Conservation (phyloP, 345 rosid genomes). For the Clarkia xantiana region DNA sequence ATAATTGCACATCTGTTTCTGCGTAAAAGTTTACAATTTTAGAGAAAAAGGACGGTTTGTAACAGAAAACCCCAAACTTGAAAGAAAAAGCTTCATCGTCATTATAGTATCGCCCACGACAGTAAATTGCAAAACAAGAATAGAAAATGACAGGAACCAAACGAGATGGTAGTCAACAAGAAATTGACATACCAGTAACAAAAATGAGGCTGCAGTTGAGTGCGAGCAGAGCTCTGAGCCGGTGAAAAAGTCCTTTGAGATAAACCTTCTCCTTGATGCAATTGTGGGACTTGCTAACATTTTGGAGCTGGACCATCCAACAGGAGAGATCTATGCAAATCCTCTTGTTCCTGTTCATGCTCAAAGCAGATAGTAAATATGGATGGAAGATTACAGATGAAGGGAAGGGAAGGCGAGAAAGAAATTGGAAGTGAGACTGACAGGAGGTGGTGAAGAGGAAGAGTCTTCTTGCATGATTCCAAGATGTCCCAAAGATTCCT, state of each 20-base stretch:
- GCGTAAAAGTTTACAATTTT: no score
- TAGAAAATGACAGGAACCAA: no score
- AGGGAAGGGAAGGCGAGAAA: not conserved
- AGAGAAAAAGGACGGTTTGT: no score
- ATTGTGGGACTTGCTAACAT: slow-evolving; percentile 44
- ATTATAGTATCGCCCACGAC: no score
- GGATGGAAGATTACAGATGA: not conserved
- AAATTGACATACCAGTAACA: slow-evolving; percentile 37
- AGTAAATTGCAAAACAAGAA: no score
- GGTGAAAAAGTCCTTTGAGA: slow-evolving; percentile 70
- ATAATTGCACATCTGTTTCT: no score
- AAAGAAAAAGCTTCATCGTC: no score
- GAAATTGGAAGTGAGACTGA: slow-evolving; percentile 11
- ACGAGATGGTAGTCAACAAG: no score
- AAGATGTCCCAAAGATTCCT: slow-evolving; percentile 74
- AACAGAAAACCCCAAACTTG: no score
- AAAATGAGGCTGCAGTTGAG: slow-evolving; percentile 68
- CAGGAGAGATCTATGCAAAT: slow-evolving; percentile 88
- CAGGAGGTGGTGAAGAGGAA: slow-evolving; percentile 79
- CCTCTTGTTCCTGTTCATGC: slow-evolving; percentile 55
- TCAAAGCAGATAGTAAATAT: not conserved
- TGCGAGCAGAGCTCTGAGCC: slow-evolving; percentile 78
- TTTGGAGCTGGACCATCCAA: slow-evolving; percentile 84
- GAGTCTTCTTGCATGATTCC: slow-evolving; percentile 80
- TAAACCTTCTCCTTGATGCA: slow-evolving; percentile 42